Percentiles rank a stretch among this genome's conserved stretches.
Conservation (phyloP, 1,284 basidiomycete species). For the Cerrena zonata region DNA sequence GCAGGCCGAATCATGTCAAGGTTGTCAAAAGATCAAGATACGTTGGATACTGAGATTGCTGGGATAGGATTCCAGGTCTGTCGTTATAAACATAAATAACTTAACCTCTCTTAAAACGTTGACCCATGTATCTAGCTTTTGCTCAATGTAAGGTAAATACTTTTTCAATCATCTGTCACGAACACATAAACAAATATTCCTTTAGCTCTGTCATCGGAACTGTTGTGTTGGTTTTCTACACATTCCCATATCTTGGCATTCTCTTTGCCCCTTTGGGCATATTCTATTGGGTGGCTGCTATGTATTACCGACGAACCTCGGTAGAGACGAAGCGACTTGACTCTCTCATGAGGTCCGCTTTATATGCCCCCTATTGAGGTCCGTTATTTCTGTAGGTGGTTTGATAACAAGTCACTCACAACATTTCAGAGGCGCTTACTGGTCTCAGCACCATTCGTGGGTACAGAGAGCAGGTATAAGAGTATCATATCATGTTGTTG, state of each 20-base stretch:
- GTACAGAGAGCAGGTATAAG: conserved; percentile 43
- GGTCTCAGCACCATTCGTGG: conserved; percentile 63
- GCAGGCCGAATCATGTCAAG: conserved; percentile 53
- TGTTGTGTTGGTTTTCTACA: conserved; percentile 55
- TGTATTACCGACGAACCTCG: conserved; percentile 52
- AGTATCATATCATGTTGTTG: no score
- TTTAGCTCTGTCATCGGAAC: conserved; percentile 44
- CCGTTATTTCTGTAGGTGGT: conserved; percentile 5
- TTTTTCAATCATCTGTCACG: background rate
- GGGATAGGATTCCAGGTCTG: conserved; percentile 31
- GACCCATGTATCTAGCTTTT: conserved; percentile 34
- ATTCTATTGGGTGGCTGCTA: conserved; percentile 43
- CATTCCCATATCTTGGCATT: conserved; percentile 57
- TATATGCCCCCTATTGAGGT: conserved; percentile 55
- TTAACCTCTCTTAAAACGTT: no score
- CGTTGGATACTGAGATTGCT: conserved; percentile 46
- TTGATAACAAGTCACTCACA: conserved; percentile 27
- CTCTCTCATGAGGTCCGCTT: conserved; percentile 57
- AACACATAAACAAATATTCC: background rate
- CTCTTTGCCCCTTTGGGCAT: conserved; percentile 49
- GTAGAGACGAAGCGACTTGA: conserved; percentile 69
- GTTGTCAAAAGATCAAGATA: conserved; percentile 61
- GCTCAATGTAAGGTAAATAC: conserved; percentile 33
- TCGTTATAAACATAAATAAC: conserved; percentile 3
- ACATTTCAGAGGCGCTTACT: conserved; percentile 47